phyloP scores from a whole-genome alignment of 2,329 filamentous ascomycete genomes.

The Monosporascus sp. region DNA sequence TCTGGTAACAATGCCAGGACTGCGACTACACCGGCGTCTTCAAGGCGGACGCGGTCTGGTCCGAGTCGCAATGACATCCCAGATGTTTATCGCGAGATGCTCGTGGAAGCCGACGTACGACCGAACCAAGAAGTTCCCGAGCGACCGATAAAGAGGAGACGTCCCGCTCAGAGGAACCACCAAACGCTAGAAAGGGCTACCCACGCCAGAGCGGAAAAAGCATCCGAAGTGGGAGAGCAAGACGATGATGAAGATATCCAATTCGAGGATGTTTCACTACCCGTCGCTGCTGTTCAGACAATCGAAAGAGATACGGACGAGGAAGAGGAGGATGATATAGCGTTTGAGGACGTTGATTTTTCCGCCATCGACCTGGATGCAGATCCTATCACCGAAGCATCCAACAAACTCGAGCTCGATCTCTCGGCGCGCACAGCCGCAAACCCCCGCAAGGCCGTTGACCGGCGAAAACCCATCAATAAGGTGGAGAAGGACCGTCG shows the following conservation, averaged over 20 bases:
- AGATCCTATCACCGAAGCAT: slow-evolving; percentile 15
- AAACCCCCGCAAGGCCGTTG: slow-evolving; percentile 24
- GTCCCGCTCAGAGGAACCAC: slow-evolving; percentile 28
- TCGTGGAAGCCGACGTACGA: slow-evolving; percentile 41
- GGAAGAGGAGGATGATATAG: slow-evolving; percentile 32
- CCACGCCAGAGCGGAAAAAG: slow-evolving; percentile 10
- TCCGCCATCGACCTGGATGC: slow-evolving; percentile 18
- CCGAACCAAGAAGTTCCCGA: slow-evolving; percentile 25
- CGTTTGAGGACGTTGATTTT: slow-evolving; percentile 47
- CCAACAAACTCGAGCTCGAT: slow-evolving; percentile 44
- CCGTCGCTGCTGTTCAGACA: slow-evolving; percentile 45
- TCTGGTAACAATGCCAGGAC: slow-evolving; percentile 10
- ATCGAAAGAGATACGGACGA: slow-evolving; percentile 44
- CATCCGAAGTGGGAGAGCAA: slow-evolving; percentile 11
- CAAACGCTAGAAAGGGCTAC: slow-evolving; percentile 10
- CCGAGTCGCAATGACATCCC: slow-evolving; percentile 21
- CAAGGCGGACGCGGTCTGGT: slow-evolving; percentile 19
- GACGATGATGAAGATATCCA: slow-evolving; percentile 35
- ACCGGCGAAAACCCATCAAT: slow-evolving; percentile 47
- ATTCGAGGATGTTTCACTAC: slow-evolving; percentile 46
- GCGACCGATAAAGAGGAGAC: slow-evolving; percentile 36
- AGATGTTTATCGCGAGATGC: slow-evolving; percentile 43
- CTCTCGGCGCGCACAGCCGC: slow-evolving; percentile 39
- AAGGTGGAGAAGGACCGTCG: slow-evolving; percentile 52
- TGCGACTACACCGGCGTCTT: slow-evolving; percentile 11